Base-by-base conservation (phyloP, 2,329 filamentous ascomycete species). In the Pseudogymnoascus sp. region DNA sequence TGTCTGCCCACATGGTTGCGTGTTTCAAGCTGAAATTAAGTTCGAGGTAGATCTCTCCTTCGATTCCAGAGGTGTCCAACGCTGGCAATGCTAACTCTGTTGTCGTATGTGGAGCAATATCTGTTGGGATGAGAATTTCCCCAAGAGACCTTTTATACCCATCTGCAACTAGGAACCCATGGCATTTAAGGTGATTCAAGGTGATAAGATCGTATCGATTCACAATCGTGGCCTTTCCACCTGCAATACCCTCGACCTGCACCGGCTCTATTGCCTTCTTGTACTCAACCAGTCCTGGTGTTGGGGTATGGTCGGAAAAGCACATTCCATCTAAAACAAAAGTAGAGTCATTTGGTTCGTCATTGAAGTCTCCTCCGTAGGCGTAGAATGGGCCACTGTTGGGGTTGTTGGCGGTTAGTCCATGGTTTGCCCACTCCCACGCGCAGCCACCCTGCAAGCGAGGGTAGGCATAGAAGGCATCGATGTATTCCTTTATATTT, bases 401-500 rank as follows among this genome's bases (percentile, higher is more conserved):
- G 17, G 68, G 60, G 38, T 60, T 69, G 63, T 70, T 70, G 13
- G 69, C 67, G 73, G 69, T 76, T 76, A 79, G 67, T 4, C 77
- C 76, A 65, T 78, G 76, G 65, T 78, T 79, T 1, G 73, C 75
- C 77, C 77, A 79, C 66, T 79, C 77, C 77, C 78, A 80, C 50
- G 79, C 74, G 64, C 76, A 80, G 0, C 82, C 83, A 29, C 83
- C 83, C 70, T 85, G 82, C 1, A 85, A 74, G 4, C 76, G 73
- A 2, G 77, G 78, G 65, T 84, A 76, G 31, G 77, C 75, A 65
- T 81, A 80, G 71, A 84, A 85, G 0, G 77, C 76, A 31, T 85
- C 78, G 46, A 87, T 77, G 65, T 90, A 90, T 65, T 89, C 87
- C 63, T 86, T 80, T 13, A 90, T 77, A 56, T 82, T 82, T 0